phyloP scores from a whole-genome alignment of 2,329 filamentous ascomycete species.

The Alternaria triticina region DNA sequence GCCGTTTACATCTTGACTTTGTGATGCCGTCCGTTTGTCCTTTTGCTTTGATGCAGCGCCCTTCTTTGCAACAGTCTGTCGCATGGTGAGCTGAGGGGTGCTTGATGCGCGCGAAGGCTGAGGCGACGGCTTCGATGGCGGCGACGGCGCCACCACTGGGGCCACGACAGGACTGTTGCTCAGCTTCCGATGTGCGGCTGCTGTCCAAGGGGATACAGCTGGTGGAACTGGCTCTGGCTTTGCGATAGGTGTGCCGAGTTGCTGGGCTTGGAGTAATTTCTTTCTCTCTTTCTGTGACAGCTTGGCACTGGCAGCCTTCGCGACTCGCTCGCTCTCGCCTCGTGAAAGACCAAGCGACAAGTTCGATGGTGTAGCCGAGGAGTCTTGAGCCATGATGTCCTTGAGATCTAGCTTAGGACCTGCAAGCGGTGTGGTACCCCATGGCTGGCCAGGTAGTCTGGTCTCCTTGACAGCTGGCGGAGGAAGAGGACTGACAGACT shows the following conservation, averaged over 20 bases:
- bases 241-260: conserved; percentile 36
- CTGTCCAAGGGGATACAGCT: conserved; percentile 45
- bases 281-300: conserved; percentile 94
- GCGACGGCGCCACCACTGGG: conserved; percentile 11
- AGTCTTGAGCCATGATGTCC: conserved; percentile 74
- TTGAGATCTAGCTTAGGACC: conserved; percentile 74
- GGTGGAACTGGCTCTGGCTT: conserved; percentile 39
- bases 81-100: conserved; percentile 64
- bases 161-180: conserved; percentile 24
- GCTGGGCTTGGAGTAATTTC: conserved; percentile 53
- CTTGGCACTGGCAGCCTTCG: conserved; percentile 59
- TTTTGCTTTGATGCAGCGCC: conserved; percentile 34
- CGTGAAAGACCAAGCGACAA: conserved; percentile 59
- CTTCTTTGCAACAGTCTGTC: conserved; percentile 61
- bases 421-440: conserved; percentile 61
- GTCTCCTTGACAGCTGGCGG: conserved; percentile 26
- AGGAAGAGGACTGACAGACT: conserved; percentile 32
- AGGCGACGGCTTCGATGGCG: conserved; percentile 20
- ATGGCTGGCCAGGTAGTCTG: conserved; percentile 53
- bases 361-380: conserved; percentile 58
- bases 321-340: conserved; percentile 48
- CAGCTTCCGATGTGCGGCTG: conserved; percentile 39
- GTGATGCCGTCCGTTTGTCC: conserved; percentile 24
- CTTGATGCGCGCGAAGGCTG: conserved; percentile 30
- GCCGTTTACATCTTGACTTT: conserved; percentile 16